These are phyloP conservation scores for Erysiphe pulchra DNA, from an alignment of 2,329 filamentous ascomycete species.

Conservation along the genomic window DNA sequence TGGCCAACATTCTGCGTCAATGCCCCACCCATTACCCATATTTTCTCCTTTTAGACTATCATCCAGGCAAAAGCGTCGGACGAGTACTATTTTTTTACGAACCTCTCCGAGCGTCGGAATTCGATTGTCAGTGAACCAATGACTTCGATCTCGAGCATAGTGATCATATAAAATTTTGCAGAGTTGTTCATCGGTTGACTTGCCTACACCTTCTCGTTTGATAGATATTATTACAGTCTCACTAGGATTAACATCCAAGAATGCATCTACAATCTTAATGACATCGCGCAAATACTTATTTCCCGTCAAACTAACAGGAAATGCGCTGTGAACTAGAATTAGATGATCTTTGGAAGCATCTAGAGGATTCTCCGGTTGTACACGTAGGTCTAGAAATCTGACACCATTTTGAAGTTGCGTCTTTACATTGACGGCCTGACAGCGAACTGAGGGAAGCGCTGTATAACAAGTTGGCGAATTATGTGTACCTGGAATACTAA, in stretches of 20 bases:
- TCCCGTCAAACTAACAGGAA: conserved; percentile 66
- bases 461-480: conserved; percentile 71
- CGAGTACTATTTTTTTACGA: conserved; percentile 58
- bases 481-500: conserved; percentile 88
- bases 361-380: conserved; percentile 35
- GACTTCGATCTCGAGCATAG: conserved; percentile 33
- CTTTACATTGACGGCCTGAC: conserved; percentile 54
- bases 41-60: conserved; percentile 25
- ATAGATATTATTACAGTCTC: conserved; percentile 70
- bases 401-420: conserved; percentile 75
- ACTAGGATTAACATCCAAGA: conserved; percentile 50
- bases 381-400: conserved; percentile 79
- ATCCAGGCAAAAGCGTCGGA: conserved; percentile 54
- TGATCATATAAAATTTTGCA: conserved; percentile 44
- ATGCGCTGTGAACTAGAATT: conserved; percentile 67
- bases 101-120: conserved; percentile 58
- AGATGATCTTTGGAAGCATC: conserved; percentile 38
- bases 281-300: conserved; percentile 55
- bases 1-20: conserved; percentile 47
- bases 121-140: conserved; percentile 56
- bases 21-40: conserved; percentile 23
- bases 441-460: conserved; percentile 77
- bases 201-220: conserved; percentile 75
- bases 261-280: conserved; percentile 42
- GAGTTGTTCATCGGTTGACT: conserved; percentile 54